Base-by-base conservation (phyloP, 192 early-diverging fungal genomes). In the Gamsiella multidivaricata region DNA sequence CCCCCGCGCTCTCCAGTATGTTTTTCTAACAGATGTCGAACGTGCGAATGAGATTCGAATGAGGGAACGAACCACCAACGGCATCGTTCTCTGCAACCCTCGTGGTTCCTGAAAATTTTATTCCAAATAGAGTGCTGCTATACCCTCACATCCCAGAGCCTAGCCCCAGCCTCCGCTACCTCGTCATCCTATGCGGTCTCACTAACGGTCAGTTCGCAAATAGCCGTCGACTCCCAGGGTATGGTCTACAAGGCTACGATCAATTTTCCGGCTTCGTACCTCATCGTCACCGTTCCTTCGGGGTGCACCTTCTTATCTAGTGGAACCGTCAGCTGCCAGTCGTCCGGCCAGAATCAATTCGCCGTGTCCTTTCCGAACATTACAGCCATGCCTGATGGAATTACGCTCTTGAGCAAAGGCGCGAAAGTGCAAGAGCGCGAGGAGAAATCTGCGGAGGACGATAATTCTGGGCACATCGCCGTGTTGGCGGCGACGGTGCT, bases 61-160 rank as follows among this genome's bases (percentile, higher is more conserved):
- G 5, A 12, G 12, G 37, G 37, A 39, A 9, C 7, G 7, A 39
- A 12, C 37, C 12, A 5, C 7, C 5, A 39, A 9, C 37, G 12
- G 37, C 37, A 39, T 39, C 37, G 37, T 39, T 39, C n/a, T n/a
- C n/a, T n/a, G n/a, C n/a, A n/a, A n/a, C n/a, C n/a, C n/a, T n/a
- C n/a, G n/a, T n/a, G n/a, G n/a, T n/a, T n/a, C n/a, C n/a, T n/a
- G n/a, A n/a, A n/a, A n/a, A n/a, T n/a, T n/a, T n/a, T n/a, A n/a
- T n/a, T n/a, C n/a, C n/a, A 22, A 15, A 17, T 37, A 65, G 64
- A 54, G 34, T 65, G 64, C 53, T 65, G 64, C 25, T 65, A 55
- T 12, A 33, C 39, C 26, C 3, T 45, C 43, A 1, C 61, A 18
- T 28, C 49, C 11, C 64, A 45, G 12, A 4, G 22, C 23, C 33